Percentiles rank a stretch among this genome's conserved stretches.
Conservation (phyloP, 2,329 filamentous ascomycete species). For the Ophiosphaerella narmari region DNA sequence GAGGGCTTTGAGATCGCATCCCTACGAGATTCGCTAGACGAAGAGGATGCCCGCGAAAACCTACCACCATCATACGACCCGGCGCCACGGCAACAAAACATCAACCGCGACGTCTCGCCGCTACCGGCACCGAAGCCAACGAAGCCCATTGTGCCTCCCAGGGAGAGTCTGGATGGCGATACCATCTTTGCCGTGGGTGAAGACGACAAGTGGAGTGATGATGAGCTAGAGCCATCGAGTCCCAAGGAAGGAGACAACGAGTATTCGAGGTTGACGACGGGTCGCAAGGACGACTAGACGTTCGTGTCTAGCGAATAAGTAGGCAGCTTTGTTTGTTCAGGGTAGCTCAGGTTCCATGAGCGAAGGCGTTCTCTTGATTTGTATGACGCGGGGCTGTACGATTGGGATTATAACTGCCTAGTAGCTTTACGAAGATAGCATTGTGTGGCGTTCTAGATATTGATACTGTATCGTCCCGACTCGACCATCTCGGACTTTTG, state of each 20-base stretch:
- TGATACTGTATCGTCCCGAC: too few species aligned
- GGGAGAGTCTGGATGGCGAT: conserved; percentile 78
- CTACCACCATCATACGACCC: conserved; percentile 49
- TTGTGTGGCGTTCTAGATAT: conserved; percentile 8
- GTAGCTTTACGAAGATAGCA: conserved; percentile 1
- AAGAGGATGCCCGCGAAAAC: conserved; percentile 58
- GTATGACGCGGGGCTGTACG: conserved; percentile 9
- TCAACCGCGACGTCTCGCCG: conserved; percentile 49
- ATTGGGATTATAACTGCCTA: neutral
- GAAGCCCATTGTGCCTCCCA: conserved; percentile 55
- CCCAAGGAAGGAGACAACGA: conserved; percentile 37
- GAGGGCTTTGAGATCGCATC: conserved; percentile 97
- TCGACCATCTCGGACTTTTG: neutral
- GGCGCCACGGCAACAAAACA: conserved; percentile 33
- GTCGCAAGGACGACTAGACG: conserved; percentile 39
- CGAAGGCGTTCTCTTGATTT: conserved; percentile 15
- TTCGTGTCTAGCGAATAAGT: conserved; percentile 1
- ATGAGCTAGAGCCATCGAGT: conserved; percentile 63
- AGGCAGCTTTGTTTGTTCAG: conserved; percentile 2
- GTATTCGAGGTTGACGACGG: conserved; percentile 40
- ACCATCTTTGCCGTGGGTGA: conserved; percentile 93
- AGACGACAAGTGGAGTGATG: conserved; percentile 84
- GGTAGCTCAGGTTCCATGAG: conserved; percentile 4
- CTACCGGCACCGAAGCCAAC: conserved; percentile 59
- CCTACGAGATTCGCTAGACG: conserved; percentile 75